Conservation (phyloP, 371 early-diverging fungal genomes). For the Mortierella sp. region DNA sequence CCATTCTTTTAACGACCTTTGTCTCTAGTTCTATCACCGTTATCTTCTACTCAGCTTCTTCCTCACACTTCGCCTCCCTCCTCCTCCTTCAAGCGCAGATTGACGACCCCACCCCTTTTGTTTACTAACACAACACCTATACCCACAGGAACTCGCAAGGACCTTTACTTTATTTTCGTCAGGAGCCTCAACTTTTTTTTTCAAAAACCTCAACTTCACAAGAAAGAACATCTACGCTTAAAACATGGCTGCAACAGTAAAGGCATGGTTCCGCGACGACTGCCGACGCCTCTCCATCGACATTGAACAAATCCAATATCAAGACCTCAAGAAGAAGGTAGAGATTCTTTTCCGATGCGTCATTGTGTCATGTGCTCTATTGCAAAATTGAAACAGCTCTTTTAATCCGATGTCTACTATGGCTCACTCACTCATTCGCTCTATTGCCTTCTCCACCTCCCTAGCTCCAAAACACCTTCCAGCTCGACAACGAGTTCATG, state of each 20-base stretch:
- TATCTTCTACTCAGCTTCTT: background rate
- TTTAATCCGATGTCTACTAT: background rate
- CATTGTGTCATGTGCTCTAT: too few species aligned
- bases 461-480: slow-evolving; percentile 49
- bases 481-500: slow-evolving; percentile 51
- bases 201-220: background rate
- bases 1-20: too few species aligned
- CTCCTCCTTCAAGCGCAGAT: background rate
- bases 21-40: too few species aligned
- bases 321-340: slow-evolving; percentile 53
- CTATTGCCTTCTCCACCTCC: background rate
- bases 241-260: slow-evolving; percentile 44
- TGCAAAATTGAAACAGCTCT: too few species aligned
- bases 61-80: background rate
- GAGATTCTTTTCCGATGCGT: too few species aligned
- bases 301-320: slow-evolving; percentile 51
- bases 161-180: background rate
- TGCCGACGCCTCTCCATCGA: slow-evolving; percentile 56
- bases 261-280: slow-evolving; percentile 53
- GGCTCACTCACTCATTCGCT: background rate
- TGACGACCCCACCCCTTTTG: slow-evolving; percentile 11
- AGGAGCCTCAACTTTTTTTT: background rate
- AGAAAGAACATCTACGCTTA: background rate
- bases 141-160: background rate
- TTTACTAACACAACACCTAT: background rate